Evolutionary conservation across 2,329 filamentous ascomycete genomes (phyloP).

Genomic region (Blastomyces emzantsi): DNA sequence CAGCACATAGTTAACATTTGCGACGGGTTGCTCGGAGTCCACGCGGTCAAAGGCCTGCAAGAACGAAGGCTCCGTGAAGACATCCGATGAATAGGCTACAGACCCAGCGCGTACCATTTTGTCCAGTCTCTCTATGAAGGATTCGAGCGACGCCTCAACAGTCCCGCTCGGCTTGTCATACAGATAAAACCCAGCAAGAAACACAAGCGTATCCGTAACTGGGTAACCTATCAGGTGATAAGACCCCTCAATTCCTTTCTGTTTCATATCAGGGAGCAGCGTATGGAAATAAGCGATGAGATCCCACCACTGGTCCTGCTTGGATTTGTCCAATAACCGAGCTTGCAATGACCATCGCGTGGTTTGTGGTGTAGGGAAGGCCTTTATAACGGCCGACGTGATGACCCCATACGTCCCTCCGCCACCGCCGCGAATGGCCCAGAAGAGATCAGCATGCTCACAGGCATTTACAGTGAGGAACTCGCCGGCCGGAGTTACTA

Average conservation of each 20-base stretch:
- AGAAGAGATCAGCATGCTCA: slow-evolving; percentile 40
- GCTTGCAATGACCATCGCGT: neutral
- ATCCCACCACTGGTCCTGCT: neutral
- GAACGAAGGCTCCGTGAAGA: neutral
- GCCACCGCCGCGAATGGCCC: slow-evolving; percentile 42
- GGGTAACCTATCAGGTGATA: neutral
- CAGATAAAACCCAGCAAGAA: neutral
- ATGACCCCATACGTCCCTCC: slow-evolving; percentile 47
- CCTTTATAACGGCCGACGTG: slow-evolving; percentile 16
- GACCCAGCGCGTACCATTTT: neutral
- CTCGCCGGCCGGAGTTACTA: slow-evolving; percentile 40
- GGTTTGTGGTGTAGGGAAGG: neutral
- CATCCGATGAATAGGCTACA: neutral
- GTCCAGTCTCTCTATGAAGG: neutral
- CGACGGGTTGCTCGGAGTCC: neutral
- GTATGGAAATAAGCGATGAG: neutral
- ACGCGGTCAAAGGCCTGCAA: neutral
- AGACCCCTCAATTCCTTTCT: neutral
- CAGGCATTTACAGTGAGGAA: slow-evolving; percentile 37
- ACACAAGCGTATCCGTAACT: neutral
- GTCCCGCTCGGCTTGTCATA: neutral
- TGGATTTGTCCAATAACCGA: neutral
- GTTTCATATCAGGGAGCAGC: neutral
- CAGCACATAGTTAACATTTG: neutral
- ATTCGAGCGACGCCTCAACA: neutral